Evolutionary conservation across 1,284 basidiomycete genomes (phyloP).

Genomic region (Waitea zeae): DNA sequence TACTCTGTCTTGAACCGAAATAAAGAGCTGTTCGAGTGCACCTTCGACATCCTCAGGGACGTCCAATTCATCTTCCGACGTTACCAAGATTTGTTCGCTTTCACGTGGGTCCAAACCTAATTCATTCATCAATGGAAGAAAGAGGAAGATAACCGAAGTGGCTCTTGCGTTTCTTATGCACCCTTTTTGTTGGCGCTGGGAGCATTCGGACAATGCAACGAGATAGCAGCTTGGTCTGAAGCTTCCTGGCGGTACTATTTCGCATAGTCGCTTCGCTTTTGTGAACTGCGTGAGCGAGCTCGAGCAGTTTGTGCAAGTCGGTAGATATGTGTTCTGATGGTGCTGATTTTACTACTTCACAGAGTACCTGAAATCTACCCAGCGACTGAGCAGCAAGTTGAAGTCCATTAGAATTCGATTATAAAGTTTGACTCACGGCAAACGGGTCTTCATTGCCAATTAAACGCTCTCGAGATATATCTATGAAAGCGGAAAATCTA

Average conservation of each 20-base stretch:
- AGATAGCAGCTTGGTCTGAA: constrained; percentile 44
- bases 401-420: too few species aligned
- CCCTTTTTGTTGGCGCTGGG: constrained; percentile 23
- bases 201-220: constrained; percentile 46
- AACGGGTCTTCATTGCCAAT: constrained; percentile 25
- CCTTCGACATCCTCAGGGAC: constrained; percentile 70
- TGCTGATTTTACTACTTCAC: constrained; percentile 53
- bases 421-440: constrained; percentile 32
- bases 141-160: not conserved
- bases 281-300: constrained; percentile 24
- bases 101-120: too few species aligned
- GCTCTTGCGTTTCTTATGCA: constrained; percentile 22
- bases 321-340: constrained; percentile 34
- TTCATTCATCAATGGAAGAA: too few species aligned
- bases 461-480: constrained; percentile 23
- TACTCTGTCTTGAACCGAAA: constrained; percentile 72
- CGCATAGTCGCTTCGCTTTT: constrained; percentile 19
- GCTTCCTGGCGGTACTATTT: constrained; percentile 54
- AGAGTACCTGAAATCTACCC: constrained; percentile 33
- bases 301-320: constrained; percentile 24
- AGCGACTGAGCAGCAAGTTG: not conserved
- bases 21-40: constrained; percentile 61
- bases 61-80: constrained; percentile 39
- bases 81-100: constrained; percentile 5
- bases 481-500: constrained; percentile 33